phyloP scores from a whole-genome alignment of 116 monocot species.

The Trichopus zeylanicus region DNA sequence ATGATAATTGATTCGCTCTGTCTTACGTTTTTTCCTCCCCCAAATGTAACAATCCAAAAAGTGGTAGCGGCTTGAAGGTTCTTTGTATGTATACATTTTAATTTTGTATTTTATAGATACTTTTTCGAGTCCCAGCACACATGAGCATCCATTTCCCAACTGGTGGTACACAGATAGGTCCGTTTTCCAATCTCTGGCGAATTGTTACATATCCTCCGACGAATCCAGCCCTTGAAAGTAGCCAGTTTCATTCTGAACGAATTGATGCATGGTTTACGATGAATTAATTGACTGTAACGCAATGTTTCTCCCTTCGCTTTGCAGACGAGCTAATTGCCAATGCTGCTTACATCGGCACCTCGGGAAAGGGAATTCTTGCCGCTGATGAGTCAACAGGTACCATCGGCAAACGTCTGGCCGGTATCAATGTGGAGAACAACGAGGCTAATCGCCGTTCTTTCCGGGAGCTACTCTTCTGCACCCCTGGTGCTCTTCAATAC shows the following conservation, averaged over 20 bases:
- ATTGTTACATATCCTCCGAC: no score
- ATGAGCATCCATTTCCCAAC: no score
- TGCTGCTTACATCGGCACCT: conserved; percentile 47
- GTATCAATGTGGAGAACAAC: conserved; percentile 42
- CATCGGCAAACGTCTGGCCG: conserved; percentile 34
- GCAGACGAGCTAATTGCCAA: conserved; percentile 46
- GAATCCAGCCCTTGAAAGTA: no score
- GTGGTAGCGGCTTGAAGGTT: no score
- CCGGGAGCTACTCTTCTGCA: conserved; percentile 39
- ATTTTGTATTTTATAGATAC: no score
- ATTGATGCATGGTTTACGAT: not conserved
- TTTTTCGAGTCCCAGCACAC: no score
- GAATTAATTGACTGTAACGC: not conserved
- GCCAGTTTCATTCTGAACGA: not conserved
- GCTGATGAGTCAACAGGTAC: conserved; percentile 51
- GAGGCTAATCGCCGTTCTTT: conserved; percentile 34
- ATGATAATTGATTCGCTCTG: no score
- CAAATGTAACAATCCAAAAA: no score
- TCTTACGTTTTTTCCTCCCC: no score
- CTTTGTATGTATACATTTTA: no score
- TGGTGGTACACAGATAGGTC: no score
- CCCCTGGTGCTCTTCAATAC: conserved; percentile 35
- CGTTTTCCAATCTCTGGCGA: no score
- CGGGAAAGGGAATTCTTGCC: conserved; percentile 44
- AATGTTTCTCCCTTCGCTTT: not conserved